A percentile compares a stretch with the other conserved stretches of the same genome.
Conservation (phyloP, 1,139 yeast species). For the Arxiozyma telluris region DNA sequence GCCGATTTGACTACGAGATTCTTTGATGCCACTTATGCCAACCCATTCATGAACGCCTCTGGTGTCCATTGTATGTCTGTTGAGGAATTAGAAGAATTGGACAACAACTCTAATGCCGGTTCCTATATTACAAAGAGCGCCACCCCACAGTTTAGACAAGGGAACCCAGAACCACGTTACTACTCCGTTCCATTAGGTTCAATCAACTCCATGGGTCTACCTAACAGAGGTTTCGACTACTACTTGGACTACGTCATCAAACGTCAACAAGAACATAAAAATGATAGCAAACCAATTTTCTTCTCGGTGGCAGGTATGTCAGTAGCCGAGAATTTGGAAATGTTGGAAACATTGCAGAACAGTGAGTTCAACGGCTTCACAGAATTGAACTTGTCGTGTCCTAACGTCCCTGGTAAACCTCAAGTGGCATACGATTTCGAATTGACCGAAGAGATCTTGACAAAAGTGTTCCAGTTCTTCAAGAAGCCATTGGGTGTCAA, state of each 20-base stretch:
- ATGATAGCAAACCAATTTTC: slow-evolving; percentile 16
- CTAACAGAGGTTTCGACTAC: slow-evolving; percentile 24
- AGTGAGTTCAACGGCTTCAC: slow-evolving; percentile 22
- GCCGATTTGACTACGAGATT: slow-evolving; percentile 16
- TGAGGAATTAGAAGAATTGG: slow-evolving; percentile 20
- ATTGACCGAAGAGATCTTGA: slow-evolving; percentile 43
- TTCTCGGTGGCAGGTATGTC: slow-evolving; percentile 28
- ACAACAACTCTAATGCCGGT: slow-evolving; percentile 18
- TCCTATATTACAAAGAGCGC: slow-evolving; percentile 26
- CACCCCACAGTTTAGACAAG: slow-evolving; percentile 21
- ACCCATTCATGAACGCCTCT: slow-evolving; percentile 28
- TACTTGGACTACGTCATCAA: slow-evolving; percentile 20
- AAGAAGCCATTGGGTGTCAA: slow-evolving; percentile 26
- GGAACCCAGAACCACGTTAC: slow-evolving; percentile 28
- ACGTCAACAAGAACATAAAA: slow-evolving; percentile 12
- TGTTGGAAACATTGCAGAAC: slow-evolving; percentile 19
- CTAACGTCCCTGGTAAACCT: slow-evolving; percentile 29
- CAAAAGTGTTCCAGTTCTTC: slow-evolving; percentile 31
- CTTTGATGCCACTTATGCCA: slow-evolving; percentile 14
- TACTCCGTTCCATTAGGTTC: slow-evolving; percentile 24
- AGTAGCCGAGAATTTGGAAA: slow-evolving; percentile 19
- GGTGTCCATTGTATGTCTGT: slow-evolving; percentile 27
- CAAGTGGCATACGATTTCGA: slow-evolving; percentile 56
- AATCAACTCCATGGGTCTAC: slow-evolving; percentile 28
- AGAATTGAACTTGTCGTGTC: slow-evolving; percentile 26